phyloP scores from a whole-genome alignment of 2,329 filamentous ascomycete species.

The Annulohypoxylon truncatum region DNA sequence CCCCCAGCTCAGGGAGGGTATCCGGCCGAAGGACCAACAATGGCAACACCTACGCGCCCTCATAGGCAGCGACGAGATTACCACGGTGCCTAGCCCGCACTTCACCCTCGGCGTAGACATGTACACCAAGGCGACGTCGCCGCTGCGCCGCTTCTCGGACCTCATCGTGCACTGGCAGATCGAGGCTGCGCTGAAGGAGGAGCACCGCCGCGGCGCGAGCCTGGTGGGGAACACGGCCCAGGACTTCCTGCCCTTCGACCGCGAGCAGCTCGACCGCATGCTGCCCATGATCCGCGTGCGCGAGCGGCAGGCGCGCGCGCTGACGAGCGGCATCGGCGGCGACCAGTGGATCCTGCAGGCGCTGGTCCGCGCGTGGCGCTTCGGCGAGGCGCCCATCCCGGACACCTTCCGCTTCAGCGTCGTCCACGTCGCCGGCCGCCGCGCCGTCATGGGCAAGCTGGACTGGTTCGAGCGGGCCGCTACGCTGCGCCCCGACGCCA shows the following conservation, averaged over 20 bases:
- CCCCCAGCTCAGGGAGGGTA: constrained; percentile 53
- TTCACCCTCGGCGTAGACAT: constrained; percentile 68
- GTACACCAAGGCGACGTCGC: constrained; percentile 73
- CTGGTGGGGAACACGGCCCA: constrained; percentile 50
- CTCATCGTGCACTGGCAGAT: constrained; percentile 75
- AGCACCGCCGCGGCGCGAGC: constrained; percentile 52
- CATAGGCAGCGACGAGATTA: constrained; percentile 64
- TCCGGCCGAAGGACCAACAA: constrained; percentile 49
- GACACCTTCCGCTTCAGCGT: constrained; percentile 62
- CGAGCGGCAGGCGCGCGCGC: constrained; percentile 61
- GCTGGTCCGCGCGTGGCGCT: constrained; percentile 69
- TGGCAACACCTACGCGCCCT: constrained; percentile 52
- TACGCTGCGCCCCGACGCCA: constrained; percentile 53
- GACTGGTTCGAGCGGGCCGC: constrained; percentile 63
- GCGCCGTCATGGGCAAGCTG: constrained; percentile 55
- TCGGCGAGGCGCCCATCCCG: constrained; percentile 61
- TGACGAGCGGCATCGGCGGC: constrained; percentile 58
- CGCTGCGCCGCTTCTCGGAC: constrained; percentile 73
- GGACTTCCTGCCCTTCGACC: constrained; percentile 60
- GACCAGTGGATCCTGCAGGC: constrained; percentile 70
- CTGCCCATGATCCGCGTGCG: constrained; percentile 64
- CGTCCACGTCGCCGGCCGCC: constrained; percentile 50
- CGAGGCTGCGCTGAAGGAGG: constrained; percentile 65
- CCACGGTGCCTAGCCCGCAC: constrained; percentile 65
- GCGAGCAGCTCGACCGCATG: constrained; percentile 55